Conservation (phyloP, 768 basidiomycete species). For the Suillus subluteus region DNA sequence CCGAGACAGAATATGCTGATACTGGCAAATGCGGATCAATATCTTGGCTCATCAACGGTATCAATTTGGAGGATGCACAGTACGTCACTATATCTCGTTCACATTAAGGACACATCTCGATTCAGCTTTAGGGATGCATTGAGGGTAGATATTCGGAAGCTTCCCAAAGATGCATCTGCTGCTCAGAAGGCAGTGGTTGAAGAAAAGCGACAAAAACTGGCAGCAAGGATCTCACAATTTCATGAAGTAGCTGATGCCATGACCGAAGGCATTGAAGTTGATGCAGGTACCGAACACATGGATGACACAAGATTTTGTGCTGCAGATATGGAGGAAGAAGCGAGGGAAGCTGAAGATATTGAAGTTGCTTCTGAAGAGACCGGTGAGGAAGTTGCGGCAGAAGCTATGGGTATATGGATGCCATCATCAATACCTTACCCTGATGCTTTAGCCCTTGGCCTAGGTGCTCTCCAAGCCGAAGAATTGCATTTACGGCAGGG, state of each 20-base stretch:
- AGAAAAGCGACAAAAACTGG: background rate
- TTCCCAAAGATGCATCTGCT: no score
- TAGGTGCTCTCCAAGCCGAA: no score
- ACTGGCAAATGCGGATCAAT: background rate
- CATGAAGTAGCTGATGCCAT: no score
- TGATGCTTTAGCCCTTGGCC: background rate
- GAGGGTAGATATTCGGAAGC: background rate
- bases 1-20: background rate
- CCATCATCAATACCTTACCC: background rate
- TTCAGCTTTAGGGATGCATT: conserved; percentile 9
- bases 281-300: background rate
- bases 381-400: background rate
- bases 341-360: background rate
- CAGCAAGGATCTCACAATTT: background rate
- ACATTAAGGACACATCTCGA: background rate
- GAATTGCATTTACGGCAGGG: no score
- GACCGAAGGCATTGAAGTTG: background rate
- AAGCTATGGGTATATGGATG: conserved; percentile 11
- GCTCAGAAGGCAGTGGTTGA: conserved; percentile 1
- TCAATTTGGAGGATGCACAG: conserved; percentile 14
- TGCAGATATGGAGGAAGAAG: background rate
- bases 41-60: conserved; percentile 8
- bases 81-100: background rate
- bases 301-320: background rate
- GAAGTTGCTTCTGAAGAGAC: background rate